Evolutionary conservation across 2,329 filamentous ascomycete genomes (phyloP).

Genomic region (Atkinsonella hypoxylon): DNA sequence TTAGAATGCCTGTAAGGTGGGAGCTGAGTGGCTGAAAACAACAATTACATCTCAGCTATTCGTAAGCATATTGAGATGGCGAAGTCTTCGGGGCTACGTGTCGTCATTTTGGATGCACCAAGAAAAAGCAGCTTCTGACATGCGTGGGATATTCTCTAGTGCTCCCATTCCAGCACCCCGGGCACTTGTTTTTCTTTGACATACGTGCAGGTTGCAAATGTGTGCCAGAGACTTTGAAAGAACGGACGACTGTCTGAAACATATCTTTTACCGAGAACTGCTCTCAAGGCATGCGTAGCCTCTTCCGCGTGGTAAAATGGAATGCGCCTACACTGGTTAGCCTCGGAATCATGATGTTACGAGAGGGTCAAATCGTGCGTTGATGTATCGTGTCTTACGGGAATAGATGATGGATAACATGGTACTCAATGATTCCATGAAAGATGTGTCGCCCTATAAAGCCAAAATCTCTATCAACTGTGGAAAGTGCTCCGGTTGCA

Average conservation of each 20-base stretch:
- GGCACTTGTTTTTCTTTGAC: not conserved
- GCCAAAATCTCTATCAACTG: conserved; percentile 52
- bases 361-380: no score
- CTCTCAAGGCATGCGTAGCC: not conserved
- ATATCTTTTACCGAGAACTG: not conserved
- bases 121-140: no score
- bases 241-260: not conserved
- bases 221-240: not conserved
- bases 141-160: not conserved
- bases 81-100: no score
- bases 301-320: not conserved
- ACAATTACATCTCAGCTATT: no score
- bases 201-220: not conserved
- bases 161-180: not conserved
- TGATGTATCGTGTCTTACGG: not conserved
- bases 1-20: no score
- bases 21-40: no score
- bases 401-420: conserved; percentile 33
- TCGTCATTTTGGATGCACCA: no score
- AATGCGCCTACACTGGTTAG: not conserved
- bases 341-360: not conserved
- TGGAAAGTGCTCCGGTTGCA: conserved; percentile 48
- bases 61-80: no score
- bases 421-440: conserved; percentile 53
- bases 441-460: conserved; percentile 54